Evolutionary conservation across 805 yeast genomes (phyloP).

Genomic region (Nakazawaea pomicola): DNA sequence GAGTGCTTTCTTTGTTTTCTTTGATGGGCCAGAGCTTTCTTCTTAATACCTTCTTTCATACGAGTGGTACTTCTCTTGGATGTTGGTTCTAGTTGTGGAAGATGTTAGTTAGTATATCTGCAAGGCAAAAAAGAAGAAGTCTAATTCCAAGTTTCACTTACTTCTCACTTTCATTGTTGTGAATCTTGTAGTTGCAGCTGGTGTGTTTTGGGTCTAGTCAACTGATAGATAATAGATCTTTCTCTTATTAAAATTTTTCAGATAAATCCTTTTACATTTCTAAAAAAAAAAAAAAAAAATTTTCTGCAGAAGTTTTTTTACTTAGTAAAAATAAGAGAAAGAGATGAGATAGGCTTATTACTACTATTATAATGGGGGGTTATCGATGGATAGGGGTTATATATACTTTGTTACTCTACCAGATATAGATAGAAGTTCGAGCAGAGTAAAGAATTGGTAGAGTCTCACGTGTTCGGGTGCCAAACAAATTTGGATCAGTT

Average conservation of each 20-base stretch:
- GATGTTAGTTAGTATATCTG: no score
- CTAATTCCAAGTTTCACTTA: constrained; percentile 31
- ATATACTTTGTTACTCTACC: no score
- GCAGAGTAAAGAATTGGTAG: no score
- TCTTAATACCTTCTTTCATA: constrained; percentile 93
- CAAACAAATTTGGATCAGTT: no score
- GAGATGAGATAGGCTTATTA: neutral
- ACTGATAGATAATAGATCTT: neutral
- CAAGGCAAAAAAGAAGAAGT: no score
- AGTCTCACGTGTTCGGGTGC: no score
- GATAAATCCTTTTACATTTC: neutral
- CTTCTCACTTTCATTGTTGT: neutral
- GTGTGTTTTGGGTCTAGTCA: no score
- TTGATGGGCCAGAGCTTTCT: constrained; percentile 89
- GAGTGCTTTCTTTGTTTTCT: constrained; percentile 78
- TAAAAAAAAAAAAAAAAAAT: constrained; percentile 3
- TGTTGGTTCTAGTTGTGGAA: constrained; percentile 45
- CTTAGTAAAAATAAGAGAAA: neutral
- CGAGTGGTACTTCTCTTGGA: constrained; percentile 90
- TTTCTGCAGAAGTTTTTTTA: constrained; percentile 1
- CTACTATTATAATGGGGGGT: neutral
- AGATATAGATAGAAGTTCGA: no score
- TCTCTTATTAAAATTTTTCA: constrained; percentile 1
- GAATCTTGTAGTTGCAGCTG: no score
- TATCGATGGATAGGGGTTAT: no score